Evolutionary conservation across 225 moss, liverwort and hornwort genomes (phyloP).

Genomic region (Sphagnum tenellum): DNA sequence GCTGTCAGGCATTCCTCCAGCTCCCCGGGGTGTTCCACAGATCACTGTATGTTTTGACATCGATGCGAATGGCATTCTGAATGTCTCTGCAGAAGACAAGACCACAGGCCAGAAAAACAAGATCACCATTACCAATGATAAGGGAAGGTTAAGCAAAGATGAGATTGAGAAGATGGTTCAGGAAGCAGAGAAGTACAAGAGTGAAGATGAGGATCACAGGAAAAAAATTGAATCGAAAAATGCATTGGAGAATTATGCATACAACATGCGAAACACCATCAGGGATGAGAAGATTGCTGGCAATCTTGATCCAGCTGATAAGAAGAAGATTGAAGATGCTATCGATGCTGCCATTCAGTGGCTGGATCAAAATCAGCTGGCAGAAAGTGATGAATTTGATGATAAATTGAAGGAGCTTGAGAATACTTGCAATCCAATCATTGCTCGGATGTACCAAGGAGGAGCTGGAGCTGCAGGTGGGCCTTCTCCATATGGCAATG

Average conservation of each 20-base stretch:
- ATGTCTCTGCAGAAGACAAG: conserved; percentile 39
- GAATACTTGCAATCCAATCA: conserved; percentile 41
- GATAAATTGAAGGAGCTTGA: conserved; percentile 27
- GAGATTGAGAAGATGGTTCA: conserved; percentile 15
- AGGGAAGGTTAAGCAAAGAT: conserved; percentile 5
- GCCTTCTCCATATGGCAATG: conserved; percentile 22
- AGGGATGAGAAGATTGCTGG: conserved; percentile 6
- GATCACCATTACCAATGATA: conserved; percentile 9
- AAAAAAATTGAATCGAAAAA: conserved; percentile 4
- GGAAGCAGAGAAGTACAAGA: conserved; percentile 11
- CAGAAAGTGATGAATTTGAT: conserved; percentile 53
- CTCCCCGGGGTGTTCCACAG: conserved; percentile 7
- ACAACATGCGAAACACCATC: conserved; percentile 14
- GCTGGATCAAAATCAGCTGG: conserved; percentile 57
- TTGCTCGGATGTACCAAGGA: conserved; percentile 64
- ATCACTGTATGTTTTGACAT: conserved; percentile 21
- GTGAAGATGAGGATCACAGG: conserved; percentile 4
- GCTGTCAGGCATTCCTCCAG: conserved; percentile 14
- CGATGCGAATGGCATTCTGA: conserved; percentile 22
- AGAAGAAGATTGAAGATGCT: conserved; percentile 35
- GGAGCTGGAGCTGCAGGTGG: conserved; percentile 36
- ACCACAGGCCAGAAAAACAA: conserved; percentile 25
- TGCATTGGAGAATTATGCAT: conserved; percentile 1
- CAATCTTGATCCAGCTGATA: conserved; percentile 1
- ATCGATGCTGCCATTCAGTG: conserved; percentile 42